These are phyloP conservation scores for Schizopora paradoxa DNA, from an alignment of 1,284 basidiomycete species.

Conservation along the genomic window DNA sequence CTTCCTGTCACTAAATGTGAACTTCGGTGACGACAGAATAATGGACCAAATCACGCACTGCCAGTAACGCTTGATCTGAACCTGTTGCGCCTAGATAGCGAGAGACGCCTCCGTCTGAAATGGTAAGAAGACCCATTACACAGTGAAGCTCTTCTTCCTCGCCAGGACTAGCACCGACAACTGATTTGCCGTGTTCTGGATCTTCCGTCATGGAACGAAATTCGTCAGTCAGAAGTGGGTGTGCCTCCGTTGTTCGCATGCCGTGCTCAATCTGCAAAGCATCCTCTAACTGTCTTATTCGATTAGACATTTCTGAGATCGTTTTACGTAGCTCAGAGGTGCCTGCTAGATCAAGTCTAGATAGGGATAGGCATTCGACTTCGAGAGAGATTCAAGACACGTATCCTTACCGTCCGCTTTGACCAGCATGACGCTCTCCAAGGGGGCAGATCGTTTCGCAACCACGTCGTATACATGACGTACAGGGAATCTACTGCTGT, in stretches of 20 bases:
- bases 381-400: background rate
- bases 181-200: slow-evolving; percentile 18
- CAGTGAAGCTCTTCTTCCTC: slow-evolving; percentile 5
- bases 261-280: slow-evolving; percentile 6
- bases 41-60: background rate
- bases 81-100: background rate
- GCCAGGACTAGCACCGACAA: background rate
- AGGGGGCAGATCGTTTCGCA: slow-evolving; percentile 15
- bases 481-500: slow-evolving; percentile 9
- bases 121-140: background rate
- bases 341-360: slow-evolving; percentile 17
- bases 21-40: background rate
- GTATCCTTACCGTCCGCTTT: background rate
- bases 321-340: slow-evolving; percentile 19
- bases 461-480: slow-evolving; percentile 14
- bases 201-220: slow-evolving; percentile 23
- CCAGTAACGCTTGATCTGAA: background rate
- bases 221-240: slow-evolving; percentile 24
- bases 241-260: slow-evolving; percentile 10
- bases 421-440: slow-evolving; percentile 1
- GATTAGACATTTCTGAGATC: slow-evolving; percentile 17
- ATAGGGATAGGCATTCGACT: background rate
- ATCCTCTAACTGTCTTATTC: slow-evolving; percentile 13
- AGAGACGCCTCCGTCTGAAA: background rate
- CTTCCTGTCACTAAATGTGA: background rate